Conservation (phyloP, 1,284 basidiomycete species). For the Irpex sp. region DNA sequence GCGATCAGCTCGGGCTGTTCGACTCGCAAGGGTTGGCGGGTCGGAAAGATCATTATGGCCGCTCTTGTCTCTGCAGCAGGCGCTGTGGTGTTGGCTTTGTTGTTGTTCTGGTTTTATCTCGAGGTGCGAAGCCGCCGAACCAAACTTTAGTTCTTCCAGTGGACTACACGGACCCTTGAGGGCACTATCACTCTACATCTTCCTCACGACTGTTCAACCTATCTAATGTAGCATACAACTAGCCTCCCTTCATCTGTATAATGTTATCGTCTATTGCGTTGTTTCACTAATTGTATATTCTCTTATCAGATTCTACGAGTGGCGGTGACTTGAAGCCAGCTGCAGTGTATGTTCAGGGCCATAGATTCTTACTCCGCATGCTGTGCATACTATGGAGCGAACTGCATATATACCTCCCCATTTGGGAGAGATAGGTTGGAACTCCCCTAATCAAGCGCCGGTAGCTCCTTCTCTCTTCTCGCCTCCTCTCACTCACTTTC, state of each 20-base stretch:
- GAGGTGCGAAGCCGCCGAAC: conserved; percentile 1
- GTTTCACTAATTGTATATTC: background rate
- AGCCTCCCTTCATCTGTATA: background rate
- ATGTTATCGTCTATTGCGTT: background rate
- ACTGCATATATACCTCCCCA: background rate
- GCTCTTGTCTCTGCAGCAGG: conserved; percentile 61
- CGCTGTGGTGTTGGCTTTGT: conserved; percentile 43
- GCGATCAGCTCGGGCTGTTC: conserved; percentile 54
- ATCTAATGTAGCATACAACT: background rate
- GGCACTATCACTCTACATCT: background rate
- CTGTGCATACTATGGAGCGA: background rate
- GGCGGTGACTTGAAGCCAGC: background rate
- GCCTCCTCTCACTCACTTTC: background rate
- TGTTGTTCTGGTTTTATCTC: conserved; percentile 37
- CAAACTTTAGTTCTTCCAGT: background rate
- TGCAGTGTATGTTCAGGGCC: background rate
- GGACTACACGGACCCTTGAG: background rate
- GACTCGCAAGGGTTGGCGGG: conserved; percentile 33
- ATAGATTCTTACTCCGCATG: background rate
- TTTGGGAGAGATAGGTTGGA: background rate
- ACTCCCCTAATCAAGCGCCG: background rate
- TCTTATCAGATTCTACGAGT: background rate
- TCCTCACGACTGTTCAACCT: background rate
- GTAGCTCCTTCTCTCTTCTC: background rate
- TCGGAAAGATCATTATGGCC: conserved; percentile 68